Percentiles rank a stretch among this genome's conserved stretches.
phyloP scores from a whole-genome alignment of 225 moss, liverwort and hornwort genomes.

The Asterella californica region DNA sequence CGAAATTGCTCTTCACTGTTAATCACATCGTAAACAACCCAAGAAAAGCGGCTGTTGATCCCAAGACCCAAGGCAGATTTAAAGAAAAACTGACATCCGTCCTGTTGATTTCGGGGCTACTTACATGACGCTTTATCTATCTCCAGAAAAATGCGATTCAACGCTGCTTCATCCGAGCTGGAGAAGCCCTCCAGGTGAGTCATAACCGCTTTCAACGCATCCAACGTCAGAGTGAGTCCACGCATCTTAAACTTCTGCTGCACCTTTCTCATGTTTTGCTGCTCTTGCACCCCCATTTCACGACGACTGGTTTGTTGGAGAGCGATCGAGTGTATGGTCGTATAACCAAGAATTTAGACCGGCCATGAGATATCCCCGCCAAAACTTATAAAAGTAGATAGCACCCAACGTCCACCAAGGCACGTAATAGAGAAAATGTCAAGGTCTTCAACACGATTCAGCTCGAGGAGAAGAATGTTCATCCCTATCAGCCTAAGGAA shows the following conservation, averaged over 20 bases:
- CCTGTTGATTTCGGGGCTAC: background rate
- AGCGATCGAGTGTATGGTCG: too few relatives aligned
- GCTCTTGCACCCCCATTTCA: slow-evolving; percentile 55
- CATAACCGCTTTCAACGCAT: slow-evolving; percentile 68
- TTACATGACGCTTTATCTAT: slow-evolving; percentile 61
- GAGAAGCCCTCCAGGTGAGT: slow-evolving; percentile 53
- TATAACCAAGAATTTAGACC: background rate
- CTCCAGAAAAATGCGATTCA: slow-evolving; percentile 58
- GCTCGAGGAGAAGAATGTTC: background rate
- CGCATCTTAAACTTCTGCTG: slow-evolving; percentile 94
- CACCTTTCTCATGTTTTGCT: slow-evolving; percentile 78
- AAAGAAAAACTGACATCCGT: background rate
- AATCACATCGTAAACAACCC: background rate
- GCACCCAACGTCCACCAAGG: background rate
- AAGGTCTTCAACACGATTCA: background rate
- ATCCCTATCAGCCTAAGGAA: background rate
- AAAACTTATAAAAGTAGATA: background rate
- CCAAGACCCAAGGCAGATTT: background rate
- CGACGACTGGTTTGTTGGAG: too few relatives aligned
- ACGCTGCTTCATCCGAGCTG: slow-evolving; percentile 43
- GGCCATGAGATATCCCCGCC: background rate
- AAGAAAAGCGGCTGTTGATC: background rate
- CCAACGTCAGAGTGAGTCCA: slow-evolving; percentile 75
- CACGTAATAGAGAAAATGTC: background rate
- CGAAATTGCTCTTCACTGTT: slow-evolving; percentile 75